Base-by-base conservation (phyloP, 352 stramenopile genomes). In the Phytophthora colocasiae region DNA sequence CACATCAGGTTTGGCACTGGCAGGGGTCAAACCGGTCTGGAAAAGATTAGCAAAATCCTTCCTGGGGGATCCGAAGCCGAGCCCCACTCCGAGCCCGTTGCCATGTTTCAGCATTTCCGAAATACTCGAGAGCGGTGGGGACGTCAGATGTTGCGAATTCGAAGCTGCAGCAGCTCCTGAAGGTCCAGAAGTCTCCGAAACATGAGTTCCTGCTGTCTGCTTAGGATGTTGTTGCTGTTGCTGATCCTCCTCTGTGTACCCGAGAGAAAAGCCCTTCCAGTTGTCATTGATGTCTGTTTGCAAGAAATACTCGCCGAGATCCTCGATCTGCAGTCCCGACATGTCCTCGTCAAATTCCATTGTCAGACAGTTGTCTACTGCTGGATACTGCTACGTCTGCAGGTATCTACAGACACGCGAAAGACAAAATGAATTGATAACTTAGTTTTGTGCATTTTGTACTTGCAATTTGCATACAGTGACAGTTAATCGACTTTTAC, bases 261-360 rank as follows among this genome's bases (percentile, higher is more conserved):
- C 81, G 15, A 92, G 70, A 24, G 77, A 85, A 62, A 92, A 88
- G 14, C 81, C 80, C 41, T 90, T 92, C 81, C 81, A 90, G 44
- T 75, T 85, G 50, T 92, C 81, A 44, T 74, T 74, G 31, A 79
- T 73, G 43, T 89, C 83, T 9, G 73, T 76, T 36, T 87, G 81
- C 52, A 88, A 63, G 56, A 92, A 85, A 70, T 89, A 90, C 50
- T 89, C 77, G 63, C 81, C 83, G 49, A 92, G 51, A 50, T 92
- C 83, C 54, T 92, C 83, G 53, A 92, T 92, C 59, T 90, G 83
- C 49, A 92, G 68, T 14, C 75, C 73, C 29, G 75, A 88, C 78
- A 92, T 87, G 53, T 92, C 83, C 27, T 87, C 80, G 41, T 90
- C 78, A 58, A 86, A 86, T 53, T 88, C 79, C 79, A 88, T 88